Conservation (phyloP, 2,329 filamentous ascomycete species). For the Fusarium nodosum region DNA sequence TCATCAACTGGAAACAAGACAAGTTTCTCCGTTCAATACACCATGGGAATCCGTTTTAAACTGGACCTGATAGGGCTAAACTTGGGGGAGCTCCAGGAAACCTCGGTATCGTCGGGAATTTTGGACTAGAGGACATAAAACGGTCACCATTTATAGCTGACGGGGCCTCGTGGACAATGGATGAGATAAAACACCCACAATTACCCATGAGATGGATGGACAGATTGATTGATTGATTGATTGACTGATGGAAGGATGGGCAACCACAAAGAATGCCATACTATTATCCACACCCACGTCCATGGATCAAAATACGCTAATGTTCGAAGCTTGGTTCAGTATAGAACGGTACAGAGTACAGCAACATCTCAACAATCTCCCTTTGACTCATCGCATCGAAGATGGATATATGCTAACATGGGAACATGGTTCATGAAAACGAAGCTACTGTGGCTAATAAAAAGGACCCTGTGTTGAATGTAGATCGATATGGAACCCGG, state of each 20-base stretch:
- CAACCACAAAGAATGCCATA: not conserved
- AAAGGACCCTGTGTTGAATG: constrained; percentile 7
- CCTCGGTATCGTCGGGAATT: not conserved
- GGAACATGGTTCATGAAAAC: not conserved
- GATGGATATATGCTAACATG: not conserved
- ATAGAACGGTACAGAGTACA: not conserved
- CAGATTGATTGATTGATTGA: not conserved
- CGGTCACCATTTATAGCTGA: constrained; percentile 14
- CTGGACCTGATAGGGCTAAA: constrained; percentile 19
- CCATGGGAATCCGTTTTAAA: constrained; percentile 44
- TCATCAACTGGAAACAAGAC: constrained; percentile 2
- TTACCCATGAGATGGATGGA: constrained; percentile 5
- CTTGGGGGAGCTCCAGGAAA: not conserved
- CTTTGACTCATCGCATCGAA: not conserved
- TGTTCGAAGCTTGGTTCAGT: not conserved
- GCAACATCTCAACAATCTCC: not conserved
- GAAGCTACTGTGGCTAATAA: constrained; percentile 11
- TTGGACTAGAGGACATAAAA: constrained; percentile 30
- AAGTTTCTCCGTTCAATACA: constrained; percentile 26
- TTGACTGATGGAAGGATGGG: not conserved
- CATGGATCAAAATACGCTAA: not conserved
- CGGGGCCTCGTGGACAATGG: not conserved
- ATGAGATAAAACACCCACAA: constrained; percentile 9
- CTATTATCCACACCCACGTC: not conserved
- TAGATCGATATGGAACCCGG: constrained; percentile 39